Percentiles rank a stretch among this genome's conserved stretches.
phyloP scores from a whole-genome alignment of 2,329 filamentous ascomycete genomes.

The Lasiodiplodia gonubiensis region DNA sequence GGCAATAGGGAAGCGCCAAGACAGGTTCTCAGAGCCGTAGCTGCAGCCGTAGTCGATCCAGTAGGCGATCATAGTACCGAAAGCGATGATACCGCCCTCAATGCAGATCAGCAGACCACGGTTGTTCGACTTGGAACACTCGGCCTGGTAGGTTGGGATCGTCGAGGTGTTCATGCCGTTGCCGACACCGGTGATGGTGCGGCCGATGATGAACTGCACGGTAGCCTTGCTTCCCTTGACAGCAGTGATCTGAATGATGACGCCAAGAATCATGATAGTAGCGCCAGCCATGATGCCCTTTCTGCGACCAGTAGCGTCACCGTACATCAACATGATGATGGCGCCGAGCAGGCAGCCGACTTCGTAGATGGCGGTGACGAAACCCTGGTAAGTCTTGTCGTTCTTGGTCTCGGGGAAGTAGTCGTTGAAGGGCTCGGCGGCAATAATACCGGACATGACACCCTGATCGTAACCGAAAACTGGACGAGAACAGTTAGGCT shows the following conservation, averaged over 20 bases:
- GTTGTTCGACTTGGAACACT: conserved; percentile 61
- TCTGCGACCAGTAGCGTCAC: conserved; percentile 51
- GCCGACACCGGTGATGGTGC: conserved; percentile 59
- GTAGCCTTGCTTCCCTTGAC: conserved; percentile 44
- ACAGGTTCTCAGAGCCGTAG: conserved; percentile 39
- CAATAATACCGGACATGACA: conserved; percentile 47
- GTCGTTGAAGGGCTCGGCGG: conserved; percentile 40
- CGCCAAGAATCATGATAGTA: conserved; percentile 51
- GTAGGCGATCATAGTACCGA: conserved; percentile 59
- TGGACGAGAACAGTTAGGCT: conserved; percentile 12
- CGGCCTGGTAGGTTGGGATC: conserved; percentile 61
- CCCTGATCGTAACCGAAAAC: conserved; percentile 63
- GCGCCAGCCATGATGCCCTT: conserved; percentile 51
- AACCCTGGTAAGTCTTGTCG: conserved; percentile 56
- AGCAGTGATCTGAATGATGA: conserved; percentile 47
- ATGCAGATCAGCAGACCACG: conserved; percentile 67
- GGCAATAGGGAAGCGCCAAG: conserved; percentile 60
- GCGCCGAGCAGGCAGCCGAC: conserved; percentile 53
- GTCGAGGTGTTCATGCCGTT: conserved; percentile 64
- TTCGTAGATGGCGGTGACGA: conserved; percentile 60
- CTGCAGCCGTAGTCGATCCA: conserved; percentile 50
- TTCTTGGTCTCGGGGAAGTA: conserved; percentile 48
- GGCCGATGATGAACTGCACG: conserved; percentile 60
- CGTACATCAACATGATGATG: conserved; percentile 45
- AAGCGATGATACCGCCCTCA: conserved; percentile 59